These are phyloP conservation scores for Medicago truncatula DNA, from an alignment of 306 rosid species.

Conservation along the genomic window DNA sequence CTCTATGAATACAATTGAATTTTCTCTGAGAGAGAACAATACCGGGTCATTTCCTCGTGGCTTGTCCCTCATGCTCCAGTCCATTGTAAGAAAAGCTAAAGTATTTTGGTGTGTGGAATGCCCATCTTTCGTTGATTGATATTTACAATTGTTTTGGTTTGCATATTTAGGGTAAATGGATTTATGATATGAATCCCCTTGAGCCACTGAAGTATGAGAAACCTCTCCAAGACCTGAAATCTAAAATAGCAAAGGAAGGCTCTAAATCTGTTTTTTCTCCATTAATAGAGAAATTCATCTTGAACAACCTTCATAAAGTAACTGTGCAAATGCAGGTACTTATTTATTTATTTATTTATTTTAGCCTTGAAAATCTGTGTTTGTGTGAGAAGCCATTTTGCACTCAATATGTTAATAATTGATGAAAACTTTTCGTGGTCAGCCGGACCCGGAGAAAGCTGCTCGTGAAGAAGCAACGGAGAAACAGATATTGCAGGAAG, in stretches of 20 bases:
- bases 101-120: conserved; percentile 35
- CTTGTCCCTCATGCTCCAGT: conserved; percentile 92
- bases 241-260: conserved; percentile 85
- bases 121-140: conserved; percentile 25
- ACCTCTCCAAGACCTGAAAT: conserved; percentile 85
- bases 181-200: conserved; percentile 97
- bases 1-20: conserved; percentile 98
- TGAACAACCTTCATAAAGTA: conserved; percentile 87
- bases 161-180: conserved; percentile 88
- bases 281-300: conserved; percentile 80
- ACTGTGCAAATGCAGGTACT: conserved; percentile 96
- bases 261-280: conserved; percentile 92
- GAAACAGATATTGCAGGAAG: conserved; percentile 71
- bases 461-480: conserved; percentile 85
- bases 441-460: conserved; percentile 97
- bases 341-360: conserved; percentile 1
- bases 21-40: conserved; percentile 96
- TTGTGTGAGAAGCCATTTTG: conserved; percentile 34
- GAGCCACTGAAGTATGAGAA: conserved; percentile 92
- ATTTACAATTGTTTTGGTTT: conserved; percentile 36
- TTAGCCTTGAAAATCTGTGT: conserved; percentile 16
- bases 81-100: conserved; percentile 69
- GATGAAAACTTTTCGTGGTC: conserved; percentile 44
- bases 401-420: conserved; percentile 31
- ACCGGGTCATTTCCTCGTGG: conserved; percentile 97